Evolutionary conservation across 2,329 filamentous ascomycete species (phyloP).

Genomic region (Orbilia quercus): DNA sequence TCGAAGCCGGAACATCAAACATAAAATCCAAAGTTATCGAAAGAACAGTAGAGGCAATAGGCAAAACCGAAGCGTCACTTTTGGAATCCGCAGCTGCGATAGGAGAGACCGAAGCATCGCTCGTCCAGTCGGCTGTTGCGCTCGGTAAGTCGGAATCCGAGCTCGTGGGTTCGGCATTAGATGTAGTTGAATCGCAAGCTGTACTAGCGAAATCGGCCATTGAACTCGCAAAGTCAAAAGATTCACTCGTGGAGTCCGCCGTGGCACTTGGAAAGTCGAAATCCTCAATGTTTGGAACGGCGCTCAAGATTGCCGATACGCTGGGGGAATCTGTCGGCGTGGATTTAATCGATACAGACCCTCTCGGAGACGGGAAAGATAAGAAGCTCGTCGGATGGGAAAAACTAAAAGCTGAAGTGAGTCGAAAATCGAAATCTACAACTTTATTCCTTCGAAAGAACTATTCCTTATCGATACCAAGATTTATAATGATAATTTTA

Average conservation of each 20-base stretch:
- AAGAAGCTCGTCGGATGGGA: constrained; percentile 31
- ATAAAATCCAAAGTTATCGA: constrained; percentile 11
- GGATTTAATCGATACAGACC: constrained; percentile 25
- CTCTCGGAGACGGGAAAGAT: constrained; percentile 2
- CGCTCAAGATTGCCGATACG: constrained; percentile 12
- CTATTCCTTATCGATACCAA: too few relatives aligned
- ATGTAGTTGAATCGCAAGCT: constrained; percentile 22
- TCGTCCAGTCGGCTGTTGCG: constrained; percentile 24
- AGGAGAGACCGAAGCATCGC: constrained; percentile 19
- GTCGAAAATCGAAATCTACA: too few relatives aligned
- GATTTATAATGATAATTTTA: too few relatives aligned
- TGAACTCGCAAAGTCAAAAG: constrained; percentile 34
- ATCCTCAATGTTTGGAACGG: constrained; percentile 19
- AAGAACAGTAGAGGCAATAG: background rate
- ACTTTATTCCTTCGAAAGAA: too few relatives aligned
- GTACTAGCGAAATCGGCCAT: constrained; percentile 12
- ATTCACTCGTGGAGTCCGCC: constrained; percentile 33
- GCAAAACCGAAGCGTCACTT: constrained; percentile 15
- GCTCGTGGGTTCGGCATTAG: background rate
- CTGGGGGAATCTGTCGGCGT: constrained; percentile 30
- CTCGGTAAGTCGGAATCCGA: constrained; percentile 18
- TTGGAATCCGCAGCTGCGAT: constrained; percentile 23
- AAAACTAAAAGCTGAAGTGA: constrained; percentile 41
- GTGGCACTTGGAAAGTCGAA: constrained; percentile 33
- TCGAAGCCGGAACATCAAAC: background rate